Percentiles rank a stretch among this genome's conserved stretches.
These are phyloP conservation scores for Clitocybe nebularis DNA, from an alignment of 1,284 basidiomycete species.

Conservation along the genomic window DNA sequence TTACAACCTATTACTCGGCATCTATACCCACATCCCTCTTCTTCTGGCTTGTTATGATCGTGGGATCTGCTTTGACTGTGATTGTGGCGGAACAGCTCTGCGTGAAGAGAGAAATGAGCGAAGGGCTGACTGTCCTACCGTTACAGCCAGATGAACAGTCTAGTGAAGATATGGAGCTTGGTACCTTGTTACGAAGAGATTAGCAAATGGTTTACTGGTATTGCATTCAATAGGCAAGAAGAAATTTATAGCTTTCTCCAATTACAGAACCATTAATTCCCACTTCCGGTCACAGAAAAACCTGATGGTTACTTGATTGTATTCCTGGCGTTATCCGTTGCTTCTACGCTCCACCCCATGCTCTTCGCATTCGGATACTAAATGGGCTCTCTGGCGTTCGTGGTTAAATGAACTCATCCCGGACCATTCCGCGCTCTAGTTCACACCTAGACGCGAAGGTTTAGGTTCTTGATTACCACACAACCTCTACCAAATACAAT, in stretches of 20 bases:
- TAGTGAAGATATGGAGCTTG: slow-evolving; percentile 59
- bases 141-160: slow-evolving; percentile 37
- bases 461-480: too few species aligned
- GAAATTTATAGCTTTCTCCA: neutral
- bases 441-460: too few species aligned
- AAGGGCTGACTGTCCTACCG: slow-evolving; percentile 66
- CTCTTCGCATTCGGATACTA: too few species aligned
- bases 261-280: slow-evolving; percentile 1
- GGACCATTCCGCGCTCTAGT: neutral
- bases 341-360: too few species aligned
- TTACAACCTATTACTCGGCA: slow-evolving; percentile 90
- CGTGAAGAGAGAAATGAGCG: slow-evolving; percentile 88
- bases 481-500: neutral
- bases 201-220: slow-evolving; percentile 8
- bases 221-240: slow-evolving; percentile 12
- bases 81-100: slow-evolving; percentile 88
- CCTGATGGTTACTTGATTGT: slow-evolving; percentile 11
- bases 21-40: slow-evolving; percentile 86
- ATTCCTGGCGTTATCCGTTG: slow-evolving; percentile 6
- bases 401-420: slow-evolving; percentile 5
- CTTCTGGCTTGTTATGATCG: slow-evolving; percentile 79
- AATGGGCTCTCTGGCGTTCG: slow-evolving; percentile 5
- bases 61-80: slow-evolving; percentile 73
- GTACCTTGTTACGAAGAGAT: slow-evolving; percentile 39
- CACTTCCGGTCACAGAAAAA: slow-evolving; percentile 1